Percentiles rank a stretch among this genome's conserved stretches.
phyloP scores from a whole-genome alignment of 352 stramenopile species.

The Globisporangium apiculatum region DNA sequence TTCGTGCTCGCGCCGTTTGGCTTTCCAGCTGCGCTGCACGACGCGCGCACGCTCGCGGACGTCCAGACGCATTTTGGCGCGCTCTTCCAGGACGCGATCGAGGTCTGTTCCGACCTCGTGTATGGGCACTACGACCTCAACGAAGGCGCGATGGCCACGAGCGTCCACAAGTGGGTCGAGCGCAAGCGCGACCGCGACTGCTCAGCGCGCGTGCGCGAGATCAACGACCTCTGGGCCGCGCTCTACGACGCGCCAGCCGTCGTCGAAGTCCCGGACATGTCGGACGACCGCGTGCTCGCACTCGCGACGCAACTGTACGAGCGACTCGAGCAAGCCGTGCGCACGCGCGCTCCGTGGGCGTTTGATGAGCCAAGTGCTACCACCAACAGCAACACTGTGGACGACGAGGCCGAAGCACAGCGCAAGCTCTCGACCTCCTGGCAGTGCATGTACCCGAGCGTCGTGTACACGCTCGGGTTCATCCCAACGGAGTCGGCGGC shows the following conservation, averaged over 20 bases:
- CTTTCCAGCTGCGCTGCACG: slow-evolving; percentile 48
- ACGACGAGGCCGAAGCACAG: slow-evolving; percentile 11
- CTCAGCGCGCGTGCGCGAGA: slow-evolving; percentile 54
- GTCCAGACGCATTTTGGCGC: slow-evolving; percentile 66
- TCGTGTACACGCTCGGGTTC: slow-evolving; percentile 68
- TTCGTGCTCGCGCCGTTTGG: slow-evolving; percentile 79
- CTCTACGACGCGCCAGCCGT: slow-evolving; percentile 59
- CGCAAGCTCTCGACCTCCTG: slow-evolving; percentile 21
- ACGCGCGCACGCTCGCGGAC: slow-evolving; percentile 56
- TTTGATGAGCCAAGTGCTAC: slow-evolving; percentile 14
- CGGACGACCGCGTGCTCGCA: slow-evolving; percentile 34
- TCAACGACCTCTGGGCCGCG: slow-evolving; percentile 67
- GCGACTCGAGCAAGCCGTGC: slow-evolving; percentile 30
- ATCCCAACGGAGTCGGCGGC: slow-evolving; percentile 29
- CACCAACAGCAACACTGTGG: neutral
- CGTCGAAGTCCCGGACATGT: slow-evolving; percentile 60
- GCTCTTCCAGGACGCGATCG: slow-evolving; percentile 80
- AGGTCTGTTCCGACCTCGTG: slow-evolving; percentile 82
- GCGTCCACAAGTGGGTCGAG: slow-evolving; percentile 83
- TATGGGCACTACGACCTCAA: slow-evolving; percentile 63
- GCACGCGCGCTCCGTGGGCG: slow-evolving; percentile 63
- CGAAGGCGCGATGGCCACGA: slow-evolving; percentile 84
- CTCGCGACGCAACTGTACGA: slow-evolving; percentile 36
- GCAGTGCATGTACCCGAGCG: slow-evolving; percentile 62
- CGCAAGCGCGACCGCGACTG: slow-evolving; percentile 63